A percentile compares a stretch with the other conserved stretches of the same genome.
phyloP scores from a whole-genome alignment of 345 rosid species.

The Eucalyptus pauciflora region DNA sequence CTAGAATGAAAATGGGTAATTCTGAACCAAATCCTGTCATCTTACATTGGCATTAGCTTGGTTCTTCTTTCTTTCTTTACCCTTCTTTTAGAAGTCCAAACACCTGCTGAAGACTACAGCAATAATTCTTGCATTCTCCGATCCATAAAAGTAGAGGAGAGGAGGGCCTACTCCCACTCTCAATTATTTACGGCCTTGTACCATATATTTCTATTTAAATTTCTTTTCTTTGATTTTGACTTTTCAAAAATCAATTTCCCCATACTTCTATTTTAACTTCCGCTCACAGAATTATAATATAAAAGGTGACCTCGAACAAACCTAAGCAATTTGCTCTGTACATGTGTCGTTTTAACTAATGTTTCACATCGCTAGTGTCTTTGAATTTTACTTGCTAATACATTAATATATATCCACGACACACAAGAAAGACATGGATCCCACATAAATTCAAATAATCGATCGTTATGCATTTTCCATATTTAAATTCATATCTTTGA shows the following conservation, averaged over 20 bases:
- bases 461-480: too few relatives aligned
- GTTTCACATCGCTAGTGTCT: background rate
- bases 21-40: too few relatives aligned
- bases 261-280: background rate
- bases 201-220: background rate
- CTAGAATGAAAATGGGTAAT: too few relatives aligned
- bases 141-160: background rate
- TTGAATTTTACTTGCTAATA: background rate
- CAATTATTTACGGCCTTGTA: background rate
- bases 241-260: background rate
- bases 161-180: background rate
- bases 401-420: rapidly evolving
- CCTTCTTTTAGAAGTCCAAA: too few relatives aligned
- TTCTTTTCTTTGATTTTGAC: background rate
- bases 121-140: background rate
- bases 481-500: rapidly evolving
- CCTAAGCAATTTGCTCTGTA: background rate
- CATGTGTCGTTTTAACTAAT: background rate
- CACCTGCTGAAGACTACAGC: too few relatives aligned
- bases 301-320: background rate
- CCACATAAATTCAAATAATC: background rate
- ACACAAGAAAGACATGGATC: background rate
- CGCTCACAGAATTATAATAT: background rate
- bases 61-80: too few relatives aligned
- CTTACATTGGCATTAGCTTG: too few relatives aligned